phyloP scores from a whole-genome alignment of 768 basidiomycete species.

The Termitomyces titanicus region DNA sequence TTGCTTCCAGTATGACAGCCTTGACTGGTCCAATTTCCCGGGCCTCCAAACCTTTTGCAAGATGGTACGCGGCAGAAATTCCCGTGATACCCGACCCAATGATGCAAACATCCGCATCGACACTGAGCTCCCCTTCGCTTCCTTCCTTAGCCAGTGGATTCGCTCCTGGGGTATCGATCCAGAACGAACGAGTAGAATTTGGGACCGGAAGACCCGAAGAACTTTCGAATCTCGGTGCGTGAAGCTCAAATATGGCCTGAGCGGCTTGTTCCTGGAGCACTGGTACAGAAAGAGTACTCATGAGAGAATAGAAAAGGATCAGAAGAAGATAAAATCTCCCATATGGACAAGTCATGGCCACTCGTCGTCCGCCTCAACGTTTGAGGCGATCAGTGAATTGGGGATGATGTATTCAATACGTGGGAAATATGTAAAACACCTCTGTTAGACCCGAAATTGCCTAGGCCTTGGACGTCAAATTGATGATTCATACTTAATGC shows the following conservation, averaged over 20 bases:
- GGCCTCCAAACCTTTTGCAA: conserved; percentile 36
- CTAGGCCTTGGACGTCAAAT: too few relatives aligned
- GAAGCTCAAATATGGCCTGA: conserved; percentile 8
- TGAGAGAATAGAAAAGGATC: neutral
- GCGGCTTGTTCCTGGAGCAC: neutral
- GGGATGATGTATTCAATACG: neutral
- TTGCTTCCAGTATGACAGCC: conserved; percentile 69
- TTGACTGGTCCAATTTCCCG: conserved; percentile 3
- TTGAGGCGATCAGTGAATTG: neutral
- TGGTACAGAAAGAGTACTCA: conserved; percentile 4
- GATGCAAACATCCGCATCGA: conserved; percentile 69
- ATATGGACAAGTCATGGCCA: neutral
- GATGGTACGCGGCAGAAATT: conserved; percentile 69
- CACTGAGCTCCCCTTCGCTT: conserved; percentile 55
- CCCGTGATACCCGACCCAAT: conserved; percentile 83
- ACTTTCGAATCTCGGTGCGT: neutral
- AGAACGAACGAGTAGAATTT: conserved; percentile 71
- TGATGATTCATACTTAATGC: too few relatives aligned
- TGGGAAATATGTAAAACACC: neutral
- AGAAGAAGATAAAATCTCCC: neutral
- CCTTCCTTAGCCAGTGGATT: conserved; percentile 70
- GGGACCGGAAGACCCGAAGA: conserved; percentile 42
- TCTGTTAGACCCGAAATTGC: too few relatives aligned
- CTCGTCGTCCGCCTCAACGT: neutral
- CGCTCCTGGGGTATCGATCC: conserved; percentile 56